These are phyloP conservation scores for Earliella scabrosa DNA, from an alignment of 1,284 basidiomycete genomes.

Conservation along the genomic window DNA sequence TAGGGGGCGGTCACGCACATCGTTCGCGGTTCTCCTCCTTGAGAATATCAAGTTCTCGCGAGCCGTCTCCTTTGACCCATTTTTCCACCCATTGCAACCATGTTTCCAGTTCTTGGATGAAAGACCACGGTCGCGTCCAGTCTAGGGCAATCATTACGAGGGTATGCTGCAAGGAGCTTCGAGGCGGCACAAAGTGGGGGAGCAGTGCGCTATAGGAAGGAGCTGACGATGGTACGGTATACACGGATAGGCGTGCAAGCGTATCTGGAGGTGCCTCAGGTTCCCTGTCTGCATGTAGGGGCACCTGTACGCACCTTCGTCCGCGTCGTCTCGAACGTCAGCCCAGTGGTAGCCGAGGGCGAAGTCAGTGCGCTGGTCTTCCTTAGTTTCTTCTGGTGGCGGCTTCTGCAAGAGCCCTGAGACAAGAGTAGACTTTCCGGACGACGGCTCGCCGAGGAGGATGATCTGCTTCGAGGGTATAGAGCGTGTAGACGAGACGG, in stretches of 20 bases:
- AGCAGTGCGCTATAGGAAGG: constrained; percentile 77
- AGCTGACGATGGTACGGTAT: constrained; percentile 84
- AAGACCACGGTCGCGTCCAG: constrained; percentile 94
- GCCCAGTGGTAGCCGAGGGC: constrained; percentile 89
- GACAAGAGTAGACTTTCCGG: constrained; percentile 78
- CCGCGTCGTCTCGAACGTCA: constrained; percentile 84
- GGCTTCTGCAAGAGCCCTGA: constrained; percentile 74
- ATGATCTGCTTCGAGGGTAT: constrained; percentile 87
- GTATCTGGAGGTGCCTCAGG: constrained; percentile 58
- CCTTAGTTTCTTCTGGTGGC: constrained; percentile 55
- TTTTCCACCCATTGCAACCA: constrained; percentile 88
- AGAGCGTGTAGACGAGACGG: constrained; percentile 83
- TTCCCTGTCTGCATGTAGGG: background rate
- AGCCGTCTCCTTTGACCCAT: constrained; percentile 75
- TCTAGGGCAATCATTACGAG: constrained; percentile 90
- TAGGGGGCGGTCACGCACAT: constrained; percentile 55
- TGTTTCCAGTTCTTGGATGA: constrained; percentile 83
- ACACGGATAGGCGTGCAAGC: constrained; percentile 85
- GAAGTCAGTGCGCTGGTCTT: constrained; percentile 65
- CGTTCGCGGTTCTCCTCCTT: constrained; percentile 84
- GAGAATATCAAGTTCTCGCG: constrained; percentile 69
- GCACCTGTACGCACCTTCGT: constrained; percentile 70
- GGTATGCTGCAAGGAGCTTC: constrained; percentile 73
- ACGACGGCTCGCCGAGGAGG: constrained; percentile 75
- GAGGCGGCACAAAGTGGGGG: constrained; percentile 82